These are phyloP conservation scores for Fistulina hepatica DNA, from an alignment of 1,284 basidiomycete species.

Conservation along the genomic window DNA sequence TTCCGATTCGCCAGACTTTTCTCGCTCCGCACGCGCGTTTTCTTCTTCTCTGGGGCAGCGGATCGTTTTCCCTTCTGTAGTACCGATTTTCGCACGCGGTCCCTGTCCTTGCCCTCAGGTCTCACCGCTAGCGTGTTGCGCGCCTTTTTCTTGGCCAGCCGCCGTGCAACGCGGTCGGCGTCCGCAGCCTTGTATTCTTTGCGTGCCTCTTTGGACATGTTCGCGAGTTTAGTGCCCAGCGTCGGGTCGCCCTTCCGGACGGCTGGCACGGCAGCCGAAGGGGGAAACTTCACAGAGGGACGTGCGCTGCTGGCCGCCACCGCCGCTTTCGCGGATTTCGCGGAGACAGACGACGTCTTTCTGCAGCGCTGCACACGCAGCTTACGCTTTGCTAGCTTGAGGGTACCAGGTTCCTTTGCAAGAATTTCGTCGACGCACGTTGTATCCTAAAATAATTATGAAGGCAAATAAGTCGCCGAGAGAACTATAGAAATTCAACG, in stretches of 20 bases:
- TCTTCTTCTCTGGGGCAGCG: too few relatives aligned
- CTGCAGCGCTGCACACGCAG: constrained; percentile 69
- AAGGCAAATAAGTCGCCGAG: background rate
- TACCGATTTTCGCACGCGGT: too few relatives aligned
- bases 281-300: constrained; percentile 4
- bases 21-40: too few relatives aligned
- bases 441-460: constrained; percentile 47
- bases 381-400: constrained; percentile 85
- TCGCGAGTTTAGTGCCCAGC: constrained; percentile 66
- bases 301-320: constrained; percentile 1
- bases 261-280: constrained; percentile 18
- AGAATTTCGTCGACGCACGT: constrained; percentile 85
- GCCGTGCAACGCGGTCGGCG: constrained; percentile 66
- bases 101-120: too few relatives aligned
- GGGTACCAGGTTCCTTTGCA: constrained; percentile 58
- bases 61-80: too few relatives aligned
- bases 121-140: too few relatives aligned
- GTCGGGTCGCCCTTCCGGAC: constrained; percentile 70
- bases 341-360: constrained; percentile 42
- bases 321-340: constrained; percentile 13
- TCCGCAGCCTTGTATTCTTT: constrained; percentile 74
- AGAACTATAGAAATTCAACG: background rate
- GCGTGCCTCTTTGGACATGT: constrained; percentile 76
- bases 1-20: too few relatives aligned
- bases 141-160: constrained; percentile 79